A percentile compares a stretch with the other conserved stretches of the same genome.
phyloP scores from a whole-genome alignment of 768 basidiomycete genomes.

The Cubamyces sp. region DNA sequence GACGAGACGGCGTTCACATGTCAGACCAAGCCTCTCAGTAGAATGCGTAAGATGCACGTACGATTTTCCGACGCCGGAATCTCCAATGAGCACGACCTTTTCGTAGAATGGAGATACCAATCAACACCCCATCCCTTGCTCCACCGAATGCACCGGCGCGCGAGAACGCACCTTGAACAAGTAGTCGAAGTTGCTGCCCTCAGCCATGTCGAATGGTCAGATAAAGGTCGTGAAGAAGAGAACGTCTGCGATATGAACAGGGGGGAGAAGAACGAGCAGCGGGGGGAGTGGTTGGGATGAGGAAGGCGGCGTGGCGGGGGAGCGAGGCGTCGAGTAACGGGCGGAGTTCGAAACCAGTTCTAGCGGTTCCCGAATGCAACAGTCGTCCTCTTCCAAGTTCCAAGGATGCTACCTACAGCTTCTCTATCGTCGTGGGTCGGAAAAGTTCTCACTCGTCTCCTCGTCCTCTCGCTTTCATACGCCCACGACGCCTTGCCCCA shows the following conservation, averaged over 20 bases:
- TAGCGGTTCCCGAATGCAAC: slow-evolving; percentile 7
- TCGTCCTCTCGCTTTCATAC: neutral
- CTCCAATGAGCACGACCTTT: slow-evolving; percentile 97
- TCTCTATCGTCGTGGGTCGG: neutral
- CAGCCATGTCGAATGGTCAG: slow-evolving; percentile 61
- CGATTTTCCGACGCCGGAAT: slow-evolving; percentile 99
- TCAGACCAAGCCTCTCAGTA: slow-evolving; percentile 11
- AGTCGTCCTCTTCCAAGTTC: neutral
- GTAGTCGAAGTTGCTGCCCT: slow-evolving; percentile 97
- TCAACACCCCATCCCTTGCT: slow-evolving; percentile 12
- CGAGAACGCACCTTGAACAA: slow-evolving; percentile 87
- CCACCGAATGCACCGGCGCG: neutral
- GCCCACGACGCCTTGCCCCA: neutral
- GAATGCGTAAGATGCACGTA: slow-evolving; percentile 52
- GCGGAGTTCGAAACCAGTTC: slow-evolving; percentile 38
- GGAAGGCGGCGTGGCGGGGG: slow-evolving; percentile 22
- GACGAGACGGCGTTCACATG: neutral
- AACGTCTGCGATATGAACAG: slow-evolving; percentile 22
- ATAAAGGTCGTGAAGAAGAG: slow-evolving; percentile 24
- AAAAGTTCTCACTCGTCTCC: neutral
- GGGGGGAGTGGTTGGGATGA: slow-evolving; percentile 19
- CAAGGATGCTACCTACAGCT: no score
- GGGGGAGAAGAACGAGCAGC: slow-evolving; percentile 6
- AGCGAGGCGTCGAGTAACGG: slow-evolving; percentile 13
- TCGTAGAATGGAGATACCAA: slow-evolving; percentile 8